phyloP scores from a whole-genome alignment of 164 flowering plant species.

The Piper longum region DNA sequence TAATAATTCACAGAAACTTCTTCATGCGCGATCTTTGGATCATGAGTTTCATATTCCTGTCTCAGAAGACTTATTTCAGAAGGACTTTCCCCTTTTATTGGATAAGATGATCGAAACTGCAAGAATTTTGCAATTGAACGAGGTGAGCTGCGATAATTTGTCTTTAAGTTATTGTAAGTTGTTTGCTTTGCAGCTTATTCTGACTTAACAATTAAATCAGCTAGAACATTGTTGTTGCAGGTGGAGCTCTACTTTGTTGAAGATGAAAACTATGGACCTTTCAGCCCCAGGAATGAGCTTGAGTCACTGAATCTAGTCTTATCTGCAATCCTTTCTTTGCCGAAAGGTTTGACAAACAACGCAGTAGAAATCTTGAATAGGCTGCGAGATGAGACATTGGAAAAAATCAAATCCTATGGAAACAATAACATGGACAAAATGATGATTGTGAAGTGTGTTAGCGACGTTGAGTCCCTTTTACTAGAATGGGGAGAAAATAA shows the following conservation, averaged over 20 bases:
- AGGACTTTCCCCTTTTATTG: conserved; percentile 14
- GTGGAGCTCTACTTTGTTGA: conserved; percentile 66
- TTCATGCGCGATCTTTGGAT: conserved; percentile 28
- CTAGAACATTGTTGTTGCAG: conserved; percentile 26
- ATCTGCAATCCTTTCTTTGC: conserved; percentile 20
- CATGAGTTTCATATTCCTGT: conserved; percentile 21
- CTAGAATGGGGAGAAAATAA: conserved; percentile 50
- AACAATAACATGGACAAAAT: conserved; percentile 20
- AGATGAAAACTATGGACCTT: conserved; percentile 22
- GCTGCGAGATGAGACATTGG: conserved; percentile 23
- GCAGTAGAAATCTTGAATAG: conserved; percentile 17
- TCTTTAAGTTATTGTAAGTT: not conserved
- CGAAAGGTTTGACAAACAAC: conserved; percentile 8
- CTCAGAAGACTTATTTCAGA: conserved; percentile 12
- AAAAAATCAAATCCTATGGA: conserved; percentile 30
- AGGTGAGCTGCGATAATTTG: conserved; percentile 27
- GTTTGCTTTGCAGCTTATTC: no score
- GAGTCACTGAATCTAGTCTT: conserved; percentile 57
- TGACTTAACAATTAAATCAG: not conserved
- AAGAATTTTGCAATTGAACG: conserved; percentile 52
- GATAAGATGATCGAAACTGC: conserved; percentile 37
- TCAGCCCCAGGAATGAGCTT: conserved; percentile 66
- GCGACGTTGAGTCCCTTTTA: conserved; percentile 34
- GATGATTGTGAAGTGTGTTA: conserved; percentile 14
- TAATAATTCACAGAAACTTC: conserved; percentile 31